Base-by-base conservation (phyloP, 2,329 filamentous ascomycete genomes). In the Hymenoscyphus fructigenus region DNA sequence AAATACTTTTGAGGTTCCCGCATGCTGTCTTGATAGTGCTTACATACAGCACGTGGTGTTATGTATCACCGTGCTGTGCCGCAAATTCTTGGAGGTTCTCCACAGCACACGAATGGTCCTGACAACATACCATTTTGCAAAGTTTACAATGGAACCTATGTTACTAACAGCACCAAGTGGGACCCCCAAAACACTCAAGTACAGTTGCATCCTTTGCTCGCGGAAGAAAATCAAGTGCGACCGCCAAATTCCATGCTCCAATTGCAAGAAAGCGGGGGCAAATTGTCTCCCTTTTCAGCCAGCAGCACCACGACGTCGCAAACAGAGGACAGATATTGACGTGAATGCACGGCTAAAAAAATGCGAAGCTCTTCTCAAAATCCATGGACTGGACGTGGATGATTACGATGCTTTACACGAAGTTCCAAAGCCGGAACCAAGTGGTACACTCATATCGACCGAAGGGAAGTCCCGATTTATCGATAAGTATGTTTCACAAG, bases 221-320 rank as follows among this genome's bases (percentile, higher is more conserved):
- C 34, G 14, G 34, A 36, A 36, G 14, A 36, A 64, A n/a, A 58
- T 60, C 57, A 64, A 64, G 57, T 64, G 62, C 32, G 62, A 64
- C 34, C 59, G 58, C 23, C 28, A 60, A 36, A 34, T 41, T 56
- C 62, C 57, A 23, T 64, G 62, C 41, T 47, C 47, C 9, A 60
- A 64, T 56, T 64, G 62, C 23, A 29, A 57, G 17, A 64, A 57
- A 60, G 23, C 62, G 28, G 15, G 62, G 41, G 44, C 36, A 9
- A 41, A 47, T 15, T 64, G 62, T 32, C 50, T 64, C 36, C 47
- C 59, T 14, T n/a, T 17, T 44, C 41, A 41, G 20, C 62, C 62
- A 26, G 62, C 29, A 26, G 15, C 57, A 14, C 57, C 38, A 10
- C 32, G 56, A 12, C 57, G 62, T 10, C 44, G 47, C 2, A 62